Base-by-base conservation (phyloP, 2,329 filamentous ascomycete genomes). In the Colletotrichum limetticola region DNA sequence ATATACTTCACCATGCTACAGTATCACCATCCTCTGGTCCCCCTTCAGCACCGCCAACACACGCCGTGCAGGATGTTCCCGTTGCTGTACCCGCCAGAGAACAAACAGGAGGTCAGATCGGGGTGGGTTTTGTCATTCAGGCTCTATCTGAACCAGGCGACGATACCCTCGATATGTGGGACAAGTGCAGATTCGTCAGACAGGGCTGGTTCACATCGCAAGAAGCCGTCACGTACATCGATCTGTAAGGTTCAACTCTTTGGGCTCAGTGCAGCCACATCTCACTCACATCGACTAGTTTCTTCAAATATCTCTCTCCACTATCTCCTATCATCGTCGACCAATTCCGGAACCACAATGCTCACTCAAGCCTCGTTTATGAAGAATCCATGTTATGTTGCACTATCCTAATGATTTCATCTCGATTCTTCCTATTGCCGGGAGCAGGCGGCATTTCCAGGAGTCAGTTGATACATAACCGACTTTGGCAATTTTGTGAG, bases 171-270 rank as follows among this genome's bases (percentile, higher is more conserved):
- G 75, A 78, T 28, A 37, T 78, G 30, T 77, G 76, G 75, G 77
- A 78, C 37, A 78, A 76, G 56, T 75, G 76, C 52, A 76, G 77
- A 3, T 77, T 78, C 12, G 76, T 78, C 4, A 75, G 77, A 1
- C 76, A 78, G 49, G 77, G 77, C 2, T 78, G 75, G 72, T 78
- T 78, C 11, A 78, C 77, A 0, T 77, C 75, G 3, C 77, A 78
- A 66, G 77, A 78, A n/a, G 77, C 77, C 19, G 77, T 78, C 19
- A 77, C 77, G 2, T 78, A 78, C 26, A 69, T 76, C n/a, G 76
- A 77, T 19, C 26, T 77, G 76, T 78, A 32, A 71, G 75, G n/a
- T 2, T 0, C 2, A 19, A n/a, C 19, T n/a, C 42, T n/a, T 49
- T 8, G 3, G 19, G 4, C 42, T 8, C 42, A 49, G 9, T 35